Base-by-base conservation (phyloP, 345 rosid genomes). In the Lepidium sativum region DNA sequence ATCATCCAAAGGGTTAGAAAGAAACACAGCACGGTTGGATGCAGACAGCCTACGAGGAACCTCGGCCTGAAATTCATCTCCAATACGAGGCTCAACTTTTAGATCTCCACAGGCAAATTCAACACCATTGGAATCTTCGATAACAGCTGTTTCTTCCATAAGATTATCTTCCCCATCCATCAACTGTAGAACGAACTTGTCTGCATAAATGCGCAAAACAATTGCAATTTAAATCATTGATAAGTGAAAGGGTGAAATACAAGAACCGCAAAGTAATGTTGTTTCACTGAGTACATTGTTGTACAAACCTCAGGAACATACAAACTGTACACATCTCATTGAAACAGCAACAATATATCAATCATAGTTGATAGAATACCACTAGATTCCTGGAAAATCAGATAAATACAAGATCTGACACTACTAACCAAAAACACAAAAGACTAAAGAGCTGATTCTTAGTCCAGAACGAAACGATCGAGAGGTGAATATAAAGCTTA, bases 61-160 rank as follows among this genome's bases (percentile, higher is more conserved):
- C 70, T 82, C 82, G 3, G 53, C 87, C 49, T 85, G 95, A 70
- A 72, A 87, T 2, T 79, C 78, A 1, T 82, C 78, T 20, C 95
- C 91, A 55, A 85, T 65, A 66, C 91, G 82, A 32, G n/a, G n/a
- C n/a, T n/a, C n/a, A n/a, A n/a, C n/a, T n/a, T n/a, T n/a, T n/a
- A n/a, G n/a, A n/a, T n/a, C 75, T 41, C 89, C 89, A 14, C 70
- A 79, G 5, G 68, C 61, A 56, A 63, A 79, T 65, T 49, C 67
- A 35, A 44, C 66, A 8, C 71, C 80, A 45, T 63, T 70, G 25
- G 83, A 72, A 27, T 59, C 71, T 63, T 21, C 25, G 2, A 21
- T 21, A 21, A 21, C 25, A 21, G 25, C 25, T 21, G 25, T 21
- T 21, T 21, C 25, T 21, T 72, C 66, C 21, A 54, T 35, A 23